Evolutionary conservation across 139 green algal genomes (phyloP), one percentile per base, ranked within the genome.

Genomic region (Limnomonas spitsbergensis): DNA sequence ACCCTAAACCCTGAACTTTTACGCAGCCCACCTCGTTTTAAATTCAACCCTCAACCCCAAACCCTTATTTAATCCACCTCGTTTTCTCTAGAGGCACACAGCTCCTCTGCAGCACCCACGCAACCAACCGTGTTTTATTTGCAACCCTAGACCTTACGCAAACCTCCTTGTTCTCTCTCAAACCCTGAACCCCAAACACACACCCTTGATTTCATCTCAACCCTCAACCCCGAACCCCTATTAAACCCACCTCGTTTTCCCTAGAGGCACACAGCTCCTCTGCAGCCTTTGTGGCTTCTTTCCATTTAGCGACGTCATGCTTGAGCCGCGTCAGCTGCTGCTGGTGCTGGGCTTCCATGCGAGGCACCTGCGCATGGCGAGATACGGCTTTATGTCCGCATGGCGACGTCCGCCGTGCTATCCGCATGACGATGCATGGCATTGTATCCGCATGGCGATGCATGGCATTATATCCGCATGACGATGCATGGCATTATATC

Each of bases 241-340:
- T 14, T 61, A 29, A 61, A 20, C 47, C 47, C 20, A 61, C 47
- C 47, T 61, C 47, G 14, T 61, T 61, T 20, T 29, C 20, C 14
- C 47, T 61, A 29, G 47, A 14, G 20, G 47, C 14, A 61, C 47
- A 61, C 47, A 20, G 14, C 14, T 61, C 14, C 47, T 61, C 47
- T 61, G 47, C 47, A 61, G 47, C 14, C 47, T 61, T 61, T 61
- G 47, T 20, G 47, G 47, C 47, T 61, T 61, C 47, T 20, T 61
- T 61, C 47, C 47, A 61, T 20, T 61, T 61, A 29, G 47, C 47
- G 14, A 61, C 47, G 14, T 61, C 47, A 61, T 61, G 14, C 61
- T 71, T 71, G 61, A 71, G 61, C n/a, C n/a, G 24, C 6, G 61
- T 71, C 26, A 71, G 27, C 26, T 71, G 26, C n/a, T 71, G 61